Evolutionary conservation across 176 grass and related monocot genomes (phyloP).

Genomic region (Cocos nucifera): DNA sequence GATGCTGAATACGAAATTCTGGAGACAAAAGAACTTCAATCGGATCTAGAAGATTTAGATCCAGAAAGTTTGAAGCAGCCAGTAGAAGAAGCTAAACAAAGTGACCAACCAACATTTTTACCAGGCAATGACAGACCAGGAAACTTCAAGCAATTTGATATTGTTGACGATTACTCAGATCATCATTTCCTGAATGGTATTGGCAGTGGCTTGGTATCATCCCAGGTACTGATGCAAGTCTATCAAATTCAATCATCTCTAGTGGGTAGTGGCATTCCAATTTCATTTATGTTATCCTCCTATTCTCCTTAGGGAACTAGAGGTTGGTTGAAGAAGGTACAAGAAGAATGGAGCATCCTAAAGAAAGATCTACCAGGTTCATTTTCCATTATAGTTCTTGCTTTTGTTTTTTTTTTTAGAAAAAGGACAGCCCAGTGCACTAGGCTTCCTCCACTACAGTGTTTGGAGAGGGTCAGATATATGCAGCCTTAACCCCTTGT

Average conservation of each 20-base stretch:
- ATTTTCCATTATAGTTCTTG: not conserved
- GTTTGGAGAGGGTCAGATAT: too few species aligned
- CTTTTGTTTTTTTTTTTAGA: too few species aligned
- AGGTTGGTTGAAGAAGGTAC: slow-evolving; percentile 58
- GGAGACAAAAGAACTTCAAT: slow-evolving; percentile 32
- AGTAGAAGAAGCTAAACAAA: slow-evolving; percentile 25
- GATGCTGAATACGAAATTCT: slow-evolving; percentile 47
- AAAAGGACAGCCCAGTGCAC: too few species aligned
- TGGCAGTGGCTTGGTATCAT: slow-evolving; percentile 31
- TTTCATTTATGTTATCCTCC: not conserved
- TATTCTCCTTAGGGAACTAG: slow-evolving; percentile 18
- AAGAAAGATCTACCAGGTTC: slow-evolving; percentile 77
- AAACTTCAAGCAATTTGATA: slow-evolving; percentile 77
- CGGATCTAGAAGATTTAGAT: slow-evolving; percentile 26
- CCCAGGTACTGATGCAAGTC: slow-evolving; percentile 10
- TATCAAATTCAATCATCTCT: not conserved
- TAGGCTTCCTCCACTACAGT: too few species aligned
- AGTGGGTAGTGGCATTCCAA: not conserved
- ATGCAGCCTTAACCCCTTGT: too few species aligned
- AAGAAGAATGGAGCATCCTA: slow-evolving; percentile 74
- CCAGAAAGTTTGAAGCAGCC: slow-evolving; percentile 22
- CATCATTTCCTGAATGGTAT: slow-evolving; percentile 58
- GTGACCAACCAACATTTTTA: slow-evolving; percentile 28
- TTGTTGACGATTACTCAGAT: slow-evolving; percentile 38
- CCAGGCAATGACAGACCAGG: slow-evolving; percentile 31